phyloP scores from a whole-genome alignment of 768 basidiomycete species.

The Naematelia encephala region DNA sequence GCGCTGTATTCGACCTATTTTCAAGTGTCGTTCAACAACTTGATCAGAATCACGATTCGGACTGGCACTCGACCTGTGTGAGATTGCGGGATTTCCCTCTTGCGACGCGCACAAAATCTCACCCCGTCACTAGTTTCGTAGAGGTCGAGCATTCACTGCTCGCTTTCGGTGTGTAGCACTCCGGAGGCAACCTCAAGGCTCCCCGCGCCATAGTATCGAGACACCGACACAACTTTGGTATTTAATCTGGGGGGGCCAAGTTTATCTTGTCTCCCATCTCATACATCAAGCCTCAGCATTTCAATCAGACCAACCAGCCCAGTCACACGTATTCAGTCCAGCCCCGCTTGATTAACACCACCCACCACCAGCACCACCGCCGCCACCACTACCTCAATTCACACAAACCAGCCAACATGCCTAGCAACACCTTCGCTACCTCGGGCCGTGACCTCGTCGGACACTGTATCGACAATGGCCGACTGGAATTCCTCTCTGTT shows the following conservation, averaged over 20 bases:
- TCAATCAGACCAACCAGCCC: neutral
- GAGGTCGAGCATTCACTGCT: neutral
- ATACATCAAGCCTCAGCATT: neutral
- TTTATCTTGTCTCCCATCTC: neutral
- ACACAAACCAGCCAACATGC: slow-evolving; percentile 22
- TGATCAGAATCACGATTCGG: neutral
- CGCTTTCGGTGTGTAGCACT: neutral
- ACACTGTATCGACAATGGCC: slow-evolving; percentile 74
- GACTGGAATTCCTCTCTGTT: slow-evolving; percentile 76
- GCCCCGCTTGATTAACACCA: too few species aligned
- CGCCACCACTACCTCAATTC: neutral
- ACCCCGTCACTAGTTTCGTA: neutral
- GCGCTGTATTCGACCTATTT: neutral
- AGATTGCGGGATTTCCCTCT: neutral
- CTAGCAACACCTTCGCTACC: slow-evolving; percentile 44
- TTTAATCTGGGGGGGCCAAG: neutral
- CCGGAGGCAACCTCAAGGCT: too few species aligned
- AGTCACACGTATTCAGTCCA: too few species aligned
- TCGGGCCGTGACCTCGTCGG: slow-evolving; percentile 56
- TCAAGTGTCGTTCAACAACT: too few species aligned
- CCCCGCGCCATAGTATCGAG: too few species aligned
- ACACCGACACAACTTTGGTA: too few species aligned
- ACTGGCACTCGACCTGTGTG: neutral
- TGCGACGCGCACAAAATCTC: neutral
- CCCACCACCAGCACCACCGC: neutral